Evolutionary conservation across 768 basidiomycete genomes (phyloP), one percentile per base, ranked within the genome.

Genomic region (Chalciporus pseudorubinellus): DNA sequence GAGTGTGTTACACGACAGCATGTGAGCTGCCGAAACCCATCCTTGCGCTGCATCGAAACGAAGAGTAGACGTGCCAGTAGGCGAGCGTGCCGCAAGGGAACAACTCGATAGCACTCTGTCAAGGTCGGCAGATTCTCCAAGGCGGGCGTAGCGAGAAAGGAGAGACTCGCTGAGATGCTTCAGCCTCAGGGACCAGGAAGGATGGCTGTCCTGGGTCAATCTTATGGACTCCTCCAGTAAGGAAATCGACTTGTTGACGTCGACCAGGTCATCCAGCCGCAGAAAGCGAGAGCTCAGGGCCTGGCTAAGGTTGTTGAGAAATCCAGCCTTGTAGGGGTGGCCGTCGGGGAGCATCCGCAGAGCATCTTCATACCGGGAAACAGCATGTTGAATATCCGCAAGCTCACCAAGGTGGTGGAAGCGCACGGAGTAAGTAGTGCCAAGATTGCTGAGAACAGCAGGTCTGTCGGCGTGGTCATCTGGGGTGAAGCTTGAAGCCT

Each of bases 211-310:
- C 2, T 52, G 54, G 20, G 47, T 51, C 41, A 54, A 34, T 10
- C 39, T 20, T 8, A 56, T 48, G 6, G 53, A 53, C 28, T 48
- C 33, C 31, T 45, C 34, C 13, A 9, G 6, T 6, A 34, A 16
- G 1, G 36, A 44, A 14, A 62, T 53, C 8, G 29, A 31, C 29
- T 42, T 41, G 20, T 59, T 49, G 28, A 62, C 28, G 48, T 52
- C 31, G 40, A 33, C 28, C 3, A 46, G 18, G 28, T 29, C 26
- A 29, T 36, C 38, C 10, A 29, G 29, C 36, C 7, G 45, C 21
- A 36, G 39, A 18, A 49, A 58, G 54, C 62, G 21, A 28, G 6
- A 6, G 12, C 3, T 7, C 21, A 50, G 24, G 11, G 39, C 7
- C 10, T 18, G 14, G 22, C 48, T n/a, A 33, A 50, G 22, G 14